phyloP scores from a whole-genome alignment of 306 rosid genomes.

The Quillaja saponaria region DNA sequence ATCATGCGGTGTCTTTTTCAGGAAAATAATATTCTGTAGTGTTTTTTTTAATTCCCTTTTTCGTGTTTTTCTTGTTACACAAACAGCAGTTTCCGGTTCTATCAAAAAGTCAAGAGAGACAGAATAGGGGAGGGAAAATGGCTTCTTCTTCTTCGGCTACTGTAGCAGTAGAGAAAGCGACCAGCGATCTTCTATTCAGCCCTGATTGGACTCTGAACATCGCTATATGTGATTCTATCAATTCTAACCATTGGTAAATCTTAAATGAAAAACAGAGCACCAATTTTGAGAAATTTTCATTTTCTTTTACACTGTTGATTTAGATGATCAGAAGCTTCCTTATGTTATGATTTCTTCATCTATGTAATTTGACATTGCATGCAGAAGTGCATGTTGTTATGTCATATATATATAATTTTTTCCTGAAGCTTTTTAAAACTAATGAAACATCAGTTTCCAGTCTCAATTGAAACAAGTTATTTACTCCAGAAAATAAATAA shows the following conservation, averaged over 20 bases:
- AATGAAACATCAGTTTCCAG: too few species aligned
- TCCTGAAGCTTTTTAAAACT: too few species aligned
- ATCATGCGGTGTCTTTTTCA: conserved; percentile 21
- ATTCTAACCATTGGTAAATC: conserved; percentile 82
- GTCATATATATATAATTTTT: not conserved
- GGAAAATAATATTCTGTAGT: conserved; percentile 2
- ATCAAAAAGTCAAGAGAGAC: conserved; percentile 19
- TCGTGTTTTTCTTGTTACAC: conserved; percentile 4
- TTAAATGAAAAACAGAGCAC: conserved; percentile 11
- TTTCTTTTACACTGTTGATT: conserved; percentile 34
- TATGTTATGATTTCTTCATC: conserved; percentile 10
- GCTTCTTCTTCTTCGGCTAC: conserved; percentile 80
- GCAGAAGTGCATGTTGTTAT: conserved; percentile 20
- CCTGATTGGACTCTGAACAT: conserved; percentile 99
- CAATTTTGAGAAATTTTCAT: conserved; percentile 27
- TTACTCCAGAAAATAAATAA: too few species aligned
- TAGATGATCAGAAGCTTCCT: conserved; percentile 10
- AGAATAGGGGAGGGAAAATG: conserved; percentile 34
- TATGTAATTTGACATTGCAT: conserved; percentile 26
- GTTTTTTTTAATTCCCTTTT: conserved; percentile 10
- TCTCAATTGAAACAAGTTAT: too few species aligned
- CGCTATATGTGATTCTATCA: conserved; percentile 96
- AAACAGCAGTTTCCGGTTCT: conserved; percentile 30
- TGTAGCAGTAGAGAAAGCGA: conserved; percentile 97
- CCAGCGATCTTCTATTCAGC: conserved; percentile 95